Conservation (phyloP, 257 asterid species). For the Pogostemon cablin region DNA sequence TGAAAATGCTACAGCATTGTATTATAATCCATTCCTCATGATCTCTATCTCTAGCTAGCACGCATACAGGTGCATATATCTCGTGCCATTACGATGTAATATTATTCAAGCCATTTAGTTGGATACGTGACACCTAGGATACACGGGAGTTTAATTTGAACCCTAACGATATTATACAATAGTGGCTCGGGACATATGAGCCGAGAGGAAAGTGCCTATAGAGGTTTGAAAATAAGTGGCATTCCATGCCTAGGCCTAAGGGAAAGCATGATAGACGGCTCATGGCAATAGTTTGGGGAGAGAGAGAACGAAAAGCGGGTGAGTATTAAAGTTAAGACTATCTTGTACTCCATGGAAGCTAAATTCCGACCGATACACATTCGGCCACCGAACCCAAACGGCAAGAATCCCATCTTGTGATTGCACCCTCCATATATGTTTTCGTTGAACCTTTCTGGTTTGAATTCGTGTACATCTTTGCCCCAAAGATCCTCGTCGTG, state of each 20-base stretch:
- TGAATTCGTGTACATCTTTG: constrained; percentile 70
- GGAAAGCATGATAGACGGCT: constrained; percentile 75
- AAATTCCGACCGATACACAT: constrained; percentile 84
- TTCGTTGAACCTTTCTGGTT: constrained; percentile 66
- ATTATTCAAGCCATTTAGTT: no score
- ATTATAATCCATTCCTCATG: no score
- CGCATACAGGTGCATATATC: no score
- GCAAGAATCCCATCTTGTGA: constrained; percentile 90
- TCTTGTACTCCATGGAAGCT: constrained; percentile 73
- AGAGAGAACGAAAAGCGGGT: constrained; percentile 63
- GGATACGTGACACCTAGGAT: no score
- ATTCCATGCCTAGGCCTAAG: constrained; percentile 78
- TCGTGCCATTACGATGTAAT: no score
- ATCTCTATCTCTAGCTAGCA: no score
- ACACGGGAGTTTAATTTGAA: no score
- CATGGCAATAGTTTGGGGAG: constrained; percentile 67
- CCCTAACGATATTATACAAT: no score
- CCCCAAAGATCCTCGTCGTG: constrained; percentile 79
- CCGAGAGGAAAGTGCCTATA: background rate
- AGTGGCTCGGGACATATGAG: background rate
- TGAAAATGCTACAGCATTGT: no score
- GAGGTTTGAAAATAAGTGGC: constrained; percentile 60
- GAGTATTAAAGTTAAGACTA: constrained; percentile 59
- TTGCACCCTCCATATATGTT: constrained; percentile 65
- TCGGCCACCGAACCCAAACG: constrained; percentile 92